Evolutionary conservation across 2,329 filamentous ascomycete species (phyloP), one percentile per base, ranked within the genome.

Genomic region (Colletotrichum echinochloae): DNA sequence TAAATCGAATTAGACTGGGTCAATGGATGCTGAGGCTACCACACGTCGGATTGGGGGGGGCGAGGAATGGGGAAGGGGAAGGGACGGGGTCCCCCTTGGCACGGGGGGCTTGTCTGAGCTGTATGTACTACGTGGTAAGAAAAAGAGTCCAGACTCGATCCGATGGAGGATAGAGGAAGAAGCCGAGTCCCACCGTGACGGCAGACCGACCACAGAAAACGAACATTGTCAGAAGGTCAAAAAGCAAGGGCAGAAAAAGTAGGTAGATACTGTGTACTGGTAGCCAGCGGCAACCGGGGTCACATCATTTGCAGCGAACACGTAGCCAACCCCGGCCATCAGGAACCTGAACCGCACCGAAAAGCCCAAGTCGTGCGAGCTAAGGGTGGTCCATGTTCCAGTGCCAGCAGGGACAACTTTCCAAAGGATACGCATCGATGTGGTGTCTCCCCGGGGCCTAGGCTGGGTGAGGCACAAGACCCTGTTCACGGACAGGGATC

Each of bases 371-470:
- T 70, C n/a, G 52, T 46, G 48, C 33, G 64, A 44, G 65, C 51
- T 52, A 67, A 63, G 69, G 66, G 60, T 70, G 69, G 70, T 70
- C 65, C 65, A 71, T 55, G 60, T n/a, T 65, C 68, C 60, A 67
- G 64, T 52, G 59, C 64, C 52, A 67, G 57, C 57, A 23, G 33
- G 23, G 52, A 23, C 56, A 66, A 60, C 52, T 59, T 35, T 66
- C 54, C 49, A 37, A 48, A 46, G 41, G 33, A 37, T 46, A 59
- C 46, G 41, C 63, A 49, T 59, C 52, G 44, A 57, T 49, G 51
- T 44, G 61, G 66, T 60, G 46, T 18, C 44, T 26, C 57, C 63
- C 67, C 66, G 33, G 48, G 41, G 23, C 46, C 61, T 35, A 61
- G 56, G 49, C 63, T 56, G 20, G 46, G 35, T 52, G 67, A 70